Conservation (phyloP, 768 basidiomycete genomes). For the Suillus subluteus region DNA sequence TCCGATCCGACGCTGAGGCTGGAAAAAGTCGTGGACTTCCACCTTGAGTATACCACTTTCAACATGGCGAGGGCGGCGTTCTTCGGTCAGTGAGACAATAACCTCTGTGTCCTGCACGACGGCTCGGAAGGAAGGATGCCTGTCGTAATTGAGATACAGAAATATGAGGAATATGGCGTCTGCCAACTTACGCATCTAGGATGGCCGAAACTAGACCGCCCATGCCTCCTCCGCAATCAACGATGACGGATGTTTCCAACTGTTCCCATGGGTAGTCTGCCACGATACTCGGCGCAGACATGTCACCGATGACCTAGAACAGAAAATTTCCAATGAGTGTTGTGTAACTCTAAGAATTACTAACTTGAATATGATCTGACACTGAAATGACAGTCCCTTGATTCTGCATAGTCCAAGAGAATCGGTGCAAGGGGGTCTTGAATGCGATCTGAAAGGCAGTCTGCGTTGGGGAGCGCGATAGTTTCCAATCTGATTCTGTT, state of each 20-base stretch:
- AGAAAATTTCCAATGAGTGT: background rate
- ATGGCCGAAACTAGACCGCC: conserved; percentile 44
- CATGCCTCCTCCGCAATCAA: conserved; percentile 45
- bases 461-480: conserved; percentile 13
- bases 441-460: conserved; percentile 43
- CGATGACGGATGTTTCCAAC: conserved; percentile 39
- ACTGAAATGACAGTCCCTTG: no score
- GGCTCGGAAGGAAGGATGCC: conserved; percentile 24
- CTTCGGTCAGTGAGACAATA: conserved; percentile 16
- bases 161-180: background rate
- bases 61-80: conserved; percentile 37
- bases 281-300: conserved; percentile 38
- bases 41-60: conserved; percentile 38
- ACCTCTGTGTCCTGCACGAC: conserved; percentile 44
- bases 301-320: conserved; percentile 1
- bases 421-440: conserved; percentile 25
- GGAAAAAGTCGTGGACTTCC: conserved; percentile 44
- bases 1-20: conserved; percentile 31
- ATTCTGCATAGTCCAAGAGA: no score
- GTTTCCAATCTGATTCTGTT: conserved; percentile 22
- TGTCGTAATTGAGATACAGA: background rate
- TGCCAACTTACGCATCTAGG: conserved; percentile 34
- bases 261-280: conserved; percentile 44
- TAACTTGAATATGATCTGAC: no score
- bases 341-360: background rate